Evolutionary conservation across 2,329 filamentous ascomycete species (phyloP), one percentile per base, ranked within the genome.

Genomic region (Lachnellula subtilissima): DNA sequence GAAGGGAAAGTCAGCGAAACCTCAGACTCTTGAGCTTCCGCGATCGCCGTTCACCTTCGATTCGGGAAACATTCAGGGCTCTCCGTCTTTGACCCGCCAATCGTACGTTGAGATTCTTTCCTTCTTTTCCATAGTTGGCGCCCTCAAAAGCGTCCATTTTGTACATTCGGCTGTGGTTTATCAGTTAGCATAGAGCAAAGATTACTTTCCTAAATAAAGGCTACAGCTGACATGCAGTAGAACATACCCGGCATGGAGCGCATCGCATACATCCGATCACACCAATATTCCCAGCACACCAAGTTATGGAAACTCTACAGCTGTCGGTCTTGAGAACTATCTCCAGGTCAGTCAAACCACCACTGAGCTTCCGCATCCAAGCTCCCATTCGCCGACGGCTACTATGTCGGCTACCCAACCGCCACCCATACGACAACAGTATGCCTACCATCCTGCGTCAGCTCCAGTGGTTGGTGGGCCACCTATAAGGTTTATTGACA

Each of bases 41-140:
- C 62, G 65, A n/a, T 66, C 65, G 5, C 57, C 62, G 15, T 70
- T 69, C 52, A 69, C 65, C n/a, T 70, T 70, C 49, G 68, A 70
- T 56, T 61, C 64, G 28, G 60, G 49, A 43, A 65, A 60, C 28
- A 62, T 67, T 43, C 54, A 58, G 7, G 58, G 65, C 32, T 64
- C 67, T 49, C 61, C 68, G 22, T 57, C 62, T 19, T 50, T 67
- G 52, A 61, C 69, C 56, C 62, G 67, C 40, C 66, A 65, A 48
- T 57, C 63, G 68, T 69, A 61, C 63, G 66, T 67, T 52, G 45
- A 23, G 23, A 47, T 45, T 35, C 39, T 40, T 36, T 49, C n/a
- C 37, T 53, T 48, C 14, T 35, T 48, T 39, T 36, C 14, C 40
- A 5, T n/a, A 48, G 5, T 19, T 19, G 22, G 35, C 23, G 15